Conservation (phyloP, 179 eudicot species). For the Spinacia oleracea region DNA sequence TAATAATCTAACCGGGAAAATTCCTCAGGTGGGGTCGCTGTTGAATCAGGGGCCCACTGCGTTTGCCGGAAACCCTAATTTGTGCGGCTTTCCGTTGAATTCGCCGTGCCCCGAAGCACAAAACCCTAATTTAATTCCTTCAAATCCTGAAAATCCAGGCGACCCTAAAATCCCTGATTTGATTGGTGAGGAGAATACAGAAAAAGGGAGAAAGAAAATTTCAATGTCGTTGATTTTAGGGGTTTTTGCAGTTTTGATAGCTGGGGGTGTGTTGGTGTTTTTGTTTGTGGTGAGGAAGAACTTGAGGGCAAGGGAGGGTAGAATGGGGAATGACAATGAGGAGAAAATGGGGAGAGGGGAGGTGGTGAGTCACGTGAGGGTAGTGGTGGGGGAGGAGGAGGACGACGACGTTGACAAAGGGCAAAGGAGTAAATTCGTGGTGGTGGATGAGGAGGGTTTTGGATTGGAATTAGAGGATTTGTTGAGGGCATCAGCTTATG, state of each 20-base stretch:
- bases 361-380: conserved; percentile 33
- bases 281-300: conserved; percentile 57
- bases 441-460: conserved; percentile 63
- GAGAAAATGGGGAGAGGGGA: conserved; percentile 25
- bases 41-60: conserved; percentile 94
- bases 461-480: conserved; percentile 89
- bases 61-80: conserved; percentile 67
- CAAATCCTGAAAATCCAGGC: conserved; percentile 26
- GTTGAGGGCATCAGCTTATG: conserved; percentile 94
- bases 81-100: conserved; percentile 84
- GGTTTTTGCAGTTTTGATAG: conserved; percentile 46
- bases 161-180: conserved; percentile 20
- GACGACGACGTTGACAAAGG: conserved; percentile 63
- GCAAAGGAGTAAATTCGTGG: conserved; percentile 75
- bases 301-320: conserved; percentile 42
- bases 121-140: conserved; percentile 31
- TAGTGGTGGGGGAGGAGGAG: conserved; percentile 29
- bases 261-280: conserved; percentile 52
- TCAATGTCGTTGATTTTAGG: conserved; percentile 50
- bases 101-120: conserved; percentile 50
- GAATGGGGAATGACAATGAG: conserved; percentile 33
- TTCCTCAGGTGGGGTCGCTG: conserved; percentile 74
- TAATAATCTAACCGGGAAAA: conserved; percentile 77
- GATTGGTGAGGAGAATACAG: conserved; percentile 10
- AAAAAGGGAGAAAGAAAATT: conserved; percentile 25